Evolutionary conservation across 2,329 filamentous ascomycete species (phyloP).

Genomic region (Cladosporium sp.): DNA sequence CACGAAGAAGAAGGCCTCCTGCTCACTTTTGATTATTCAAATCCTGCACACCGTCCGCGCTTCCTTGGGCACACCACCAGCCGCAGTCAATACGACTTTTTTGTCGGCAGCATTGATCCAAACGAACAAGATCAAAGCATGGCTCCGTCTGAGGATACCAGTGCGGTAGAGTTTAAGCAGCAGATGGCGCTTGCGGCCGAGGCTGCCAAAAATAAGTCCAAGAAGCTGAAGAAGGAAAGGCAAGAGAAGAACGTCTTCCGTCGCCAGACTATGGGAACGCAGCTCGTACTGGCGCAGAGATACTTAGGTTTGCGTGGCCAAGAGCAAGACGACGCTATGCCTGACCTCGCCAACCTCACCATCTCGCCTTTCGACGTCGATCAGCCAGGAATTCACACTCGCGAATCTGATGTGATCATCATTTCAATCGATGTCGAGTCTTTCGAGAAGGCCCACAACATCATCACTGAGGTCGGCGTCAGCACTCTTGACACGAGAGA

Average conservation of each 20-base stretch:
- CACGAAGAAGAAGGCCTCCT: slow-evolving; percentile 52
- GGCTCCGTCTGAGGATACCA: slow-evolving; percentile 27
- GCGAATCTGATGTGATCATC: slow-evolving; percentile 60
- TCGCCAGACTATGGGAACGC: slow-evolving; percentile 50
- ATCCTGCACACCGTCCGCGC: slow-evolving; percentile 59
- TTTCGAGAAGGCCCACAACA: slow-evolving; percentile 61
- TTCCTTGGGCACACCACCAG: slow-evolving; percentile 58
- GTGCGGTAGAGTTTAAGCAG: slow-evolving; percentile 47
- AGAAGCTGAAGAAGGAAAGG: slow-evolving; percentile 35
- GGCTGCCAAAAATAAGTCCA: slow-evolving; percentile 47
- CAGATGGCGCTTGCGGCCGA: slow-evolving; percentile 52
- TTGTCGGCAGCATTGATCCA: slow-evolving; percentile 20
- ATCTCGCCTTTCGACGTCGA: slow-evolving; percentile 40
- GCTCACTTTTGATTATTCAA: slow-evolving; percentile 61
- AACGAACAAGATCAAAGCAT: not conserved
- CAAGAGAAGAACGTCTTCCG: slow-evolving; percentile 44
- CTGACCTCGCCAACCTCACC: slow-evolving; percentile 13
- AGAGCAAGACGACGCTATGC: slow-evolving; percentile 13
- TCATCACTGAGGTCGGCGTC: slow-evolving; percentile 82
- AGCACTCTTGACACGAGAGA: slow-evolving; percentile 70
- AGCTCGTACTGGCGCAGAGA: slow-evolving; percentile 60
- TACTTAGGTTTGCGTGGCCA: slow-evolving; percentile 58
- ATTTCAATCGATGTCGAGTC: slow-evolving; percentile 79
- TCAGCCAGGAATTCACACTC: slow-evolving; percentile 42
- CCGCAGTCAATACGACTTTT: slow-evolving; percentile 39